phyloP scores from a whole-genome alignment of 345 rosid species.

The Cardamine resedifolia region DNA sequence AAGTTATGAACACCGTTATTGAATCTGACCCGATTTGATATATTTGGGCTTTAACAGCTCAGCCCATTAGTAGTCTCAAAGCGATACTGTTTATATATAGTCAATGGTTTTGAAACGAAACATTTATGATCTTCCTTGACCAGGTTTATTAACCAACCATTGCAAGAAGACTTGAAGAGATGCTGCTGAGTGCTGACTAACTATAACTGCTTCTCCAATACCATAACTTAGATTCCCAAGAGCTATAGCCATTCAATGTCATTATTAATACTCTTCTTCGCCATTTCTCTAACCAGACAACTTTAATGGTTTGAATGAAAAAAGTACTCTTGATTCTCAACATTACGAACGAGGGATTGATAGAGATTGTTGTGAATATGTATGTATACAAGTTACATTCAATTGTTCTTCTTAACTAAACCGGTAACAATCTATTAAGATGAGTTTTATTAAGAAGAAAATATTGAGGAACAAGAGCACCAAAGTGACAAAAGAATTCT shows the following conservation, averaged over 20 bases:
- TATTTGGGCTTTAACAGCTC: slow-evolving; percentile 15
- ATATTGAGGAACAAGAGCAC: slow-evolving; percentile 1
- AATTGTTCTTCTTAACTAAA: neutral
- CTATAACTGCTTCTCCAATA: neutral
- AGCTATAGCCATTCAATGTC: neutral
- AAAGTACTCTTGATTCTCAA: neutral
- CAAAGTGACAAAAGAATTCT: slow-evolving; percentile 19
- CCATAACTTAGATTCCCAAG: slow-evolving; percentile 4
- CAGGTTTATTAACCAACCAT: neutral
- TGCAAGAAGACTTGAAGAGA: slow-evolving; percentile 5
- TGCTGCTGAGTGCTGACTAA: neutral
- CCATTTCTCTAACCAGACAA: neutral
- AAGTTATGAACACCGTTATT: neutral
- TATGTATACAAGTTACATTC: neutral
- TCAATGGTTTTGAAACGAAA: neutral
- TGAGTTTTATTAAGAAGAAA: slow-evolving; percentile 21
- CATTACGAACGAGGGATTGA: neutral
- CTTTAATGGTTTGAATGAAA: slow-evolving; percentile 3
- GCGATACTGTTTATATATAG: neutral
- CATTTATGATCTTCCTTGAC: slow-evolving; percentile 21
- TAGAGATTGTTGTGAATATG: neutral
- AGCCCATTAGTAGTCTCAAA: slow-evolving; percentile 18
- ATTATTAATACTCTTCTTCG: slow-evolving; percentile 5
- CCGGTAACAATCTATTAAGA: neutral
- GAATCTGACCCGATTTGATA: slow-evolving; percentile 1